Base-by-base conservation (phyloP, 2,329 filamentous ascomycete genomes). In the Talaromyces verruculosus region DNA sequence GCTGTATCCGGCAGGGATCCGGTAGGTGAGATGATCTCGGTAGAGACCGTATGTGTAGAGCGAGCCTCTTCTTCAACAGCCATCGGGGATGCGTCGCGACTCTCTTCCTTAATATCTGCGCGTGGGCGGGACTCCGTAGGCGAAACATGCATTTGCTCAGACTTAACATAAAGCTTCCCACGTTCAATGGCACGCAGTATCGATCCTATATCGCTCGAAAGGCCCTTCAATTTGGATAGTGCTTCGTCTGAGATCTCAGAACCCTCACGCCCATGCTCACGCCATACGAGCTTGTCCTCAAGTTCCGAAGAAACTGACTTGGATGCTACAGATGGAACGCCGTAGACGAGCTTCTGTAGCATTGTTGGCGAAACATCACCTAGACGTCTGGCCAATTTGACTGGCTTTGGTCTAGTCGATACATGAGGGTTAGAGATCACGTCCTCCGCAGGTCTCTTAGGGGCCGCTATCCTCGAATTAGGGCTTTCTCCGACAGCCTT, bases 401-500 rank as follows among this genome's bases (percentile, higher is more conserved):
- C 73, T 37, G 74, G 73, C 67, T 78, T 78, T 41, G 71, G 73
- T 60, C 73, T 78, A 17, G 71, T 70, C 5, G 73, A 74, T 30
- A 72, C 69, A 8, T 61, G 64, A 60, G 58, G 35, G 25, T 71
- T 67, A 1, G 76, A 77, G 37, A 67, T 71, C 17, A 74, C 65
- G 6, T 79, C 77, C 6, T 79, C 77, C 55, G 74, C 76, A 19
- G 71, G 72, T 35, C 77, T 74, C 68, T 79, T 79, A 8, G 41
- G 41, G 2, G 72, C 71, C 25, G 67, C 55, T 25, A 71, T 68
- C 10, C 71, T 47, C 51, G 49, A 25, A 59, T 71, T 68, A 3
- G 73, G 73, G 3, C 73, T 74, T 62, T 79, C 76, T 4, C 77
- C 76, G 7, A 77, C 74, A 67, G 78, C 76, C 45, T 80, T 80